Conservation (phyloP, 2,329 filamentous ascomycete species). For the Stemphylium vesicarium region DNA sequence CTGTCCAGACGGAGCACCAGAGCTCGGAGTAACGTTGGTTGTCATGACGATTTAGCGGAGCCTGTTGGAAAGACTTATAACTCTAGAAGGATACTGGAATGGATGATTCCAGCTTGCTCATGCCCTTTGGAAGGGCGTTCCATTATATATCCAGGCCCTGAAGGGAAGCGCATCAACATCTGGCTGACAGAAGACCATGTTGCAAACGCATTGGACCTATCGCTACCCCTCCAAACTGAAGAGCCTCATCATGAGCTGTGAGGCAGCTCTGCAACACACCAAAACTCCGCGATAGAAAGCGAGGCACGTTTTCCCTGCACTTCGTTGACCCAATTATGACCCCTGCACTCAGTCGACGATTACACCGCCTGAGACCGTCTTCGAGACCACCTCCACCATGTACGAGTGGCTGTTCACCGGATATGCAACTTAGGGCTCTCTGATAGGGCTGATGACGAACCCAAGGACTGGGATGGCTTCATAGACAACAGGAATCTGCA, state of each 20-base stretch:
- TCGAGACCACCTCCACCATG: not conserved
- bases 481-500: not conserved
- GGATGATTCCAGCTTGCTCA: too few species aligned
- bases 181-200: too few species aligned
- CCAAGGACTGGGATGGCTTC: not conserved
- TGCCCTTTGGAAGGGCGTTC: too few species aligned
- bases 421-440: not conserved
- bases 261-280: not conserved
- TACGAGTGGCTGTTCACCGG: not conserved
- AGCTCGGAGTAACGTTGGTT: too few species aligned
- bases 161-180: too few species aligned
- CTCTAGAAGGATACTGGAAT: too few species aligned
- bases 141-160: too few species aligned
- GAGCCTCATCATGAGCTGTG: conserved; percentile 3
- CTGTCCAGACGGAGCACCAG: not conserved
- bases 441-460: not conserved
- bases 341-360: not conserved
- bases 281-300: not conserved
- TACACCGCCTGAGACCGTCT: conserved; percentile 9
- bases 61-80: too few species aligned
- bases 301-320: not conserved
- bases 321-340: not conserved
- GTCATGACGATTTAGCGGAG: too few species aligned
- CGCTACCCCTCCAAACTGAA: not conserved
- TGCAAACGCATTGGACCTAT: not conserved